Conservation (phyloP, 1,284 basidiomycete genomes). For the Ceratobasidium sp. region DNA sequence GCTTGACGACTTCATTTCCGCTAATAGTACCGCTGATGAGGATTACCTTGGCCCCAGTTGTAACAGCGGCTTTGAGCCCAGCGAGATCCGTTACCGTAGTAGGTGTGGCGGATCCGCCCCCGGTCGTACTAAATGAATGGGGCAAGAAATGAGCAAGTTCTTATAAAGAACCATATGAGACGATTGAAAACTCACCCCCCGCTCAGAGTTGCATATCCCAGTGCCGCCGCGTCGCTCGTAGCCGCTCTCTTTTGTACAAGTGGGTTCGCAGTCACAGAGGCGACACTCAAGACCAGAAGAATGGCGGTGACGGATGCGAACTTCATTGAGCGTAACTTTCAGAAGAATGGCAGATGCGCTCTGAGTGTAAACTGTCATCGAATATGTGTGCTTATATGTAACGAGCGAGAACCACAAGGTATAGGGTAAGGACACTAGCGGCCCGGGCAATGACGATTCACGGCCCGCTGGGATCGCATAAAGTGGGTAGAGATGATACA, state of each 20-base stretch:
- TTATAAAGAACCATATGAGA: no score
- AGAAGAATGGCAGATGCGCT: no score
- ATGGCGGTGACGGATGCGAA: constrained; percentile 17
- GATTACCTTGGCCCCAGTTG: constrained; percentile 55
- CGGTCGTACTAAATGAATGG: constrained; percentile 34
- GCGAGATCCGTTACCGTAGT: constrained; percentile 54
- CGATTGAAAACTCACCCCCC: constrained; percentile 10
- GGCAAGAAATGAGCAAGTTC: no score
- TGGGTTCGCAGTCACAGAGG: constrained; percentile 21
- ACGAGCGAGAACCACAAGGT: no score
- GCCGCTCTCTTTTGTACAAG: constrained; percentile 26
- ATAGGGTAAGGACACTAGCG: no score
- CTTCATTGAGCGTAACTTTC: no score
- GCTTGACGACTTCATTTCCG: constrained; percentile 53
- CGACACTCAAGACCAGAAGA: constrained; percentile 18
- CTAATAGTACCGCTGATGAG: constrained; percentile 56
- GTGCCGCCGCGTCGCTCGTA: constrained; percentile 13
- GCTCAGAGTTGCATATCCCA: constrained; percentile 35
- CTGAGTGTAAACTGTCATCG: no score
- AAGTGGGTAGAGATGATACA: no score
- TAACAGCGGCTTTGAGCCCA: constrained; percentile 55
- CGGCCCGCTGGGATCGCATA: no score
- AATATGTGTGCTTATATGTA: no score
- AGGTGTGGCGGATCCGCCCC: constrained; percentile 29
- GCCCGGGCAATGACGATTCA: no score